Percentiles rank a stretch among this genome's conserved stretches.
Conservation (phyloP, 2,329 filamentous ascomycete genomes). For the Aspergillus sp. region DNA sequence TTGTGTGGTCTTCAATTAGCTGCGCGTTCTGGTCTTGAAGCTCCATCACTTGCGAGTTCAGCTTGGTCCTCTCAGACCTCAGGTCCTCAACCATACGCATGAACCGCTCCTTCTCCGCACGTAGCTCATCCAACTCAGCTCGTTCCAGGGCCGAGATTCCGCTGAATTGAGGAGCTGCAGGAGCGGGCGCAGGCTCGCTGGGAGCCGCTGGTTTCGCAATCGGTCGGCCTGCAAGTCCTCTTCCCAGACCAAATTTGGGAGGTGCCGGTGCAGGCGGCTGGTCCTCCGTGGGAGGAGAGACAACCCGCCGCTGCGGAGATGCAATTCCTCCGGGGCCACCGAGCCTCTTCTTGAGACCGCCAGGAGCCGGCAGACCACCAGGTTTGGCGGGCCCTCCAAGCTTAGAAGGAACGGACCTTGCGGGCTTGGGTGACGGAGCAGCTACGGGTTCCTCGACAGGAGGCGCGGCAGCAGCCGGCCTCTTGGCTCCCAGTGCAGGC, state of each 20-base stretch:
- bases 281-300: conserved; percentile 49
- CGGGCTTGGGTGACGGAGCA: conserved; percentile 49
- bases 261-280: conserved; percentile 45
- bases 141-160: conserved; percentile 78
- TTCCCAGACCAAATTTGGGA: conserved; percentile 64
- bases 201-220: conserved; percentile 68
- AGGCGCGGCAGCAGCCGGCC: conserved; percentile 50
- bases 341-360: conserved; percentile 46
- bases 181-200: conserved; percentile 51
- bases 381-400: conserved; percentile 46
- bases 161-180: conserved; percentile 60
- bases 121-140: conserved; percentile 88
- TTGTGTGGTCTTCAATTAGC: conserved; percentile 94
- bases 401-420: conserved; percentile 48
- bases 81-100: conserved; percentile 75
- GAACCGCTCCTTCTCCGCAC: conserved; percentile 78
- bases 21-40: conserved; percentile 96
- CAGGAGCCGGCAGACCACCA: conserved; percentile 45
- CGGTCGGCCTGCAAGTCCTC: conserved; percentile 81
- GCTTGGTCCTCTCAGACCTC: conserved; percentile 76
- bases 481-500: conserved; percentile 50
- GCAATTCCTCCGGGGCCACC: conserved; percentile 43
- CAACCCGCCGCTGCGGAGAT: conserved; percentile 47
- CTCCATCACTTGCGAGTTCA: conserved; percentile 86
- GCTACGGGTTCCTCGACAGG: conserved; percentile 58